Conservation (phyloP, 1,284 basidiomycete species). For the Athelia psychrophila region DNA sequence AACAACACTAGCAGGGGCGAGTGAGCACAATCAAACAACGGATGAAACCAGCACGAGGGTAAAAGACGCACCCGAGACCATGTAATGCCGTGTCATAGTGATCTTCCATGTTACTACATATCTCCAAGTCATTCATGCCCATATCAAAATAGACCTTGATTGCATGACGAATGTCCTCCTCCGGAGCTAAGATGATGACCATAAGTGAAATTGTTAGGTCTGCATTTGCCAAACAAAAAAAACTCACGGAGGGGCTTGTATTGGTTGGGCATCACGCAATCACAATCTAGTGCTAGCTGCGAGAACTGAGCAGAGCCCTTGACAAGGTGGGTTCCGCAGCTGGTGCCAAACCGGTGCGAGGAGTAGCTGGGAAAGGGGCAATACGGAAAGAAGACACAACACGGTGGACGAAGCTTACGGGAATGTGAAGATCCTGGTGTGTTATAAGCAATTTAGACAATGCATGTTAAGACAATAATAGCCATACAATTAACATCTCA, state of each 20-base stretch:
- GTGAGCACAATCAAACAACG: background rate
- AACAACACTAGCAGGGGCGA: background rate
- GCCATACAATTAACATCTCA: too few relatives aligned
- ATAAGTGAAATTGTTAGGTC: background rate
- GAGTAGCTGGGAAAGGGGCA: too few relatives aligned
- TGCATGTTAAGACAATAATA: too few relatives aligned
- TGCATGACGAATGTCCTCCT: background rate
- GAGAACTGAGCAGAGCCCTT: too few relatives aligned
- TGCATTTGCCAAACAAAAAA: background rate
- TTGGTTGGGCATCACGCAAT: background rate
- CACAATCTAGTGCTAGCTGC: too few relatives aligned
- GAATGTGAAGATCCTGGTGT: too few relatives aligned
- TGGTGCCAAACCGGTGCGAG: too few relatives aligned
- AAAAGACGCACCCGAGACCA: constrained; percentile 8
- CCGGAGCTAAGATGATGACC: background rate
- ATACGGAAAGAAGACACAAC: too few relatives aligned
- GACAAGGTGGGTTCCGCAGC: too few relatives aligned
- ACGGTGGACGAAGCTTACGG: too few relatives aligned
- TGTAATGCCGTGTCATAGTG: constrained; percentile 10
- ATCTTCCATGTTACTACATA: constrained; percentile 5
- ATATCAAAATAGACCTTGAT: background rate
- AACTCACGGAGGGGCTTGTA: background rate
- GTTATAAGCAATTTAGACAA: too few relatives aligned
- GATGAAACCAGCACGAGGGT: background rate
- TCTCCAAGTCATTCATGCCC: constrained; percentile 8